phyloP scores from a whole-genome alignment of 148 eudicot genomes.

The Beta vulgaris region DNA sequence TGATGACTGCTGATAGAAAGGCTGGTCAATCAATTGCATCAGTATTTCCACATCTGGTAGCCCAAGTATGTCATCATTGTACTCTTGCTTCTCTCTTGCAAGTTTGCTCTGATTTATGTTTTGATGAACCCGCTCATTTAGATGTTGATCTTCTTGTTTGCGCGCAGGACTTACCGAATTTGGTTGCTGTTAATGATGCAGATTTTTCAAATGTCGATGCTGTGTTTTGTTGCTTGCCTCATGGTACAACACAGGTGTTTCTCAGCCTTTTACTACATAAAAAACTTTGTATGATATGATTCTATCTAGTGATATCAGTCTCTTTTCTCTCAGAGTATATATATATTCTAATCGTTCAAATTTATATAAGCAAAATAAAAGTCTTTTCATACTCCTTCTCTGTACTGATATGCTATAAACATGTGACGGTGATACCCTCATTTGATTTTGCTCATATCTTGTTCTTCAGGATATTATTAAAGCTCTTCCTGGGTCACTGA shows the following conservation, averaged over 20 bases:
- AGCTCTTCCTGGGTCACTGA: constrained; percentile 65
- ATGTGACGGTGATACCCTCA: neutral
- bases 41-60: constrained; percentile 82
- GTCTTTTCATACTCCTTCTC: neutral
- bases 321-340: neutral
- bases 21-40: constrained; percentile 95
- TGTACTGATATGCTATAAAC: neutral
- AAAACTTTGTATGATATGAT: neutral
- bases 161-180: constrained; percentile 80
- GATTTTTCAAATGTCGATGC: constrained; percentile 87
- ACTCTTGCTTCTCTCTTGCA: neutral
- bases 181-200: constrained; percentile 88
- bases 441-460: neutral
- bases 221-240: constrained; percentile 98
- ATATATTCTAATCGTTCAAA: neutral
- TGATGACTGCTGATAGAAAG: constrained; percentile 99
- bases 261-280: neutral
- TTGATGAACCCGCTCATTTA: neutral
- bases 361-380: neutral
- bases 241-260: constrained; percentile 94
- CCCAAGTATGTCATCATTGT: constrained; percentile 46
- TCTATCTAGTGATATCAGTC: neutral
- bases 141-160: constrained; percentile 11
- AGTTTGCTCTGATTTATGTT: neutral
- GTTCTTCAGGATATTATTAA: constrained; percentile 76